Conservation (phyloP, 257 asterid genomes). For the Solanum gracilifrons region DNA sequence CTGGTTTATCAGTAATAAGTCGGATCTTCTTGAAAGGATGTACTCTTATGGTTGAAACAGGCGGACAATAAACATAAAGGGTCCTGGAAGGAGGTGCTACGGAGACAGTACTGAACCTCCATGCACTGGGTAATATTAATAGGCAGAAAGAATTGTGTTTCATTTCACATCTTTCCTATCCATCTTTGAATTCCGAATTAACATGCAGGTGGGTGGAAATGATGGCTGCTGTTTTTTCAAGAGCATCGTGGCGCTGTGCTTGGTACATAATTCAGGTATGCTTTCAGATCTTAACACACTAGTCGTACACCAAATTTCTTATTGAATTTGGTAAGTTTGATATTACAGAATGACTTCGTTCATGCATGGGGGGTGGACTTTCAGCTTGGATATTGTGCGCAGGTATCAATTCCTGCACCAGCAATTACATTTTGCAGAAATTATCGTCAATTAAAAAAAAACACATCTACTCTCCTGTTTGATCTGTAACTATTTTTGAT, state of each 20-base stretch:
- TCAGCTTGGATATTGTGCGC: conserved; percentile 67
- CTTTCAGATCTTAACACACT: background rate
- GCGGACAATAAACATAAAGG: conserved; percentile 29
- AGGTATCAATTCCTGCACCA: conserved; percentile 24
- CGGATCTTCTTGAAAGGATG: background rate
- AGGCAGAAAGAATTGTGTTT: background rate
- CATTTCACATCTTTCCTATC: background rate
- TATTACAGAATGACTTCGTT: conserved; percentile 44
- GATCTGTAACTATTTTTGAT: background rate
- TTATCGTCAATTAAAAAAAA: background rate
- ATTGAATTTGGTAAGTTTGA: background rate
- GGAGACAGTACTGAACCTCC: conserved; percentile 50
- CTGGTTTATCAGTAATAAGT: background rate
- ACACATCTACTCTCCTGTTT: background rate
- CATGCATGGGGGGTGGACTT: conserved; percentile 76
- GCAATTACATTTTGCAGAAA: background rate
- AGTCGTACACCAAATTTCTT: background rate
- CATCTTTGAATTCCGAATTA: background rate
- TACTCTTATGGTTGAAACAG: conserved; percentile 11
- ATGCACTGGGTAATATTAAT: conserved; percentile 47
- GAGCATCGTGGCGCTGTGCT: conserved; percentile 60
- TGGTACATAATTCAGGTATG: conserved; percentile 78
- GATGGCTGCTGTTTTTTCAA: conserved; percentile 84
- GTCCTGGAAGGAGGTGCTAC: conserved; percentile 39
- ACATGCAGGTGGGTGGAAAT: conserved; percentile 56